Percentiles rank a stretch among this genome's conserved stretches.
Conservation (phyloP, 2,329 filamentous ascomycete species). For the Simplicillium aogashimaense region DNA sequence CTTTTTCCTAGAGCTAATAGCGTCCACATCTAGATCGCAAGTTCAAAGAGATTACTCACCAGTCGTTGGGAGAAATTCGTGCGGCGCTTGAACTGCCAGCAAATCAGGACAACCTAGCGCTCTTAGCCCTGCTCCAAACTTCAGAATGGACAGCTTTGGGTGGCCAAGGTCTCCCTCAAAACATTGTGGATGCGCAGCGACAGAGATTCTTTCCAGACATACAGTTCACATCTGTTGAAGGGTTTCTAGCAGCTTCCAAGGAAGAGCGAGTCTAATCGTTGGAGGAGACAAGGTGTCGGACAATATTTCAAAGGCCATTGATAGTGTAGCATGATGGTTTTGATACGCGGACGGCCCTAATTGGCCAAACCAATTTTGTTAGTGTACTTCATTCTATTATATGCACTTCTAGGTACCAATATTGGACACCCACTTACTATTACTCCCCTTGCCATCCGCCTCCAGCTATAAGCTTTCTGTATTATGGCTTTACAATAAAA, state of each 20-base stretch:
- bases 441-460: too few relatives aligned
- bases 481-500: too few relatives aligned
- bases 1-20: background rate
- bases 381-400: too few relatives aligned
- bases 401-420: too few relatives aligned
- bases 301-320: too few relatives aligned
- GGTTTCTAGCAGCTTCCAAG: background rate
- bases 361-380: too few relatives aligned
- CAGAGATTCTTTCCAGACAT: background rate
- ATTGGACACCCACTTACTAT: too few relatives aligned
- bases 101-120: background rate
- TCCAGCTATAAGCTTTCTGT: too few relatives aligned
- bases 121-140: background rate
- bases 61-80: background rate
- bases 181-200: background rate
- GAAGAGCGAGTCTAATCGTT: too few relatives aligned
- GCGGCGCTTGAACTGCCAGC: background rate
- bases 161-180: background rate
- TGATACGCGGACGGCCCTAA: too few relatives aligned
- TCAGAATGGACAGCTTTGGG: background rate
- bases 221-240: background rate
- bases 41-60: background rate
- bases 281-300: too few relatives aligned
- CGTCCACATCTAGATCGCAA: background rate
- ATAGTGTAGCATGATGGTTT: too few relatives aligned